Percentiles rank a stretch among this genome's conserved stretches.
Evolutionary conservation across 768 basidiomycete genomes (phyloP).

Genomic region (Phlegmacium glaucopus): DNA sequence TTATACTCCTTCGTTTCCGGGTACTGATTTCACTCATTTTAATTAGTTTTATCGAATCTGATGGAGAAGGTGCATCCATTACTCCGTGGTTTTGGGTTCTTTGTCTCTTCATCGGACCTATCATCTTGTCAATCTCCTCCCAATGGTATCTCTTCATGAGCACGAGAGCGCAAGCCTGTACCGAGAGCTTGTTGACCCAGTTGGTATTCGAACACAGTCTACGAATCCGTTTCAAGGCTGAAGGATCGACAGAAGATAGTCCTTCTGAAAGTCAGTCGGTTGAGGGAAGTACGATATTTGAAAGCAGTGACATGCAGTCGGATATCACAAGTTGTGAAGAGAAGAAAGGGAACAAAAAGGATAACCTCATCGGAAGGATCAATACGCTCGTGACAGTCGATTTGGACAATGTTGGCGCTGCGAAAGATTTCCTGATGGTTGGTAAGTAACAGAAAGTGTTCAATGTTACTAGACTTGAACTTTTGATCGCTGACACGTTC

Average conservation of each 20-base stretch:
- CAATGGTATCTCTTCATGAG: slow-evolving; percentile 55
- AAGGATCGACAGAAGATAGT: slow-evolving; percentile 14
- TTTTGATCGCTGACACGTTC: not conserved
- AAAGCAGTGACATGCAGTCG: not conserved
- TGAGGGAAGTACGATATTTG: not conserved
- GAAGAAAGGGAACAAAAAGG: slow-evolving; percentile 21
- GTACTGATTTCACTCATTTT: not conserved
- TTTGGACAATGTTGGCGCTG: slow-evolving; percentile 31
- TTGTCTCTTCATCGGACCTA: slow-evolving; percentile 47
- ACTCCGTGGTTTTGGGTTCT: slow-evolving; percentile 69
- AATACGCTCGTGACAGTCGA: slow-evolving; percentile 76
- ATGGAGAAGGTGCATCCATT: slow-evolving; percentile 43
- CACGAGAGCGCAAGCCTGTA: slow-evolving; percentile 36
- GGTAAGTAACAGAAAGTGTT: slow-evolving; percentile 6
- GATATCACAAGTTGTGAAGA: not conserved
- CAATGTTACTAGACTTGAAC: not conserved
- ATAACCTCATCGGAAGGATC: slow-evolving; percentile 66
- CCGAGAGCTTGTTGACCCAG: slow-evolving; percentile 42
- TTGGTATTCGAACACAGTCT: slow-evolving; percentile 46
- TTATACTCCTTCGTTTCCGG: not conserved
- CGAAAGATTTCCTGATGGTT: slow-evolving; percentile 33
- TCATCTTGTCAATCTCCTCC: slow-evolving; percentile 40
- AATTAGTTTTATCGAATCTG: slow-evolving; percentile 54
- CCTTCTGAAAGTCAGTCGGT: slow-evolving; percentile 1
- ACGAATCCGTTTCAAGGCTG: slow-evolving; percentile 59